Conservation (phyloP, 2,329 filamentous ascomycete species). For the Scytalidium lignicola region DNA sequence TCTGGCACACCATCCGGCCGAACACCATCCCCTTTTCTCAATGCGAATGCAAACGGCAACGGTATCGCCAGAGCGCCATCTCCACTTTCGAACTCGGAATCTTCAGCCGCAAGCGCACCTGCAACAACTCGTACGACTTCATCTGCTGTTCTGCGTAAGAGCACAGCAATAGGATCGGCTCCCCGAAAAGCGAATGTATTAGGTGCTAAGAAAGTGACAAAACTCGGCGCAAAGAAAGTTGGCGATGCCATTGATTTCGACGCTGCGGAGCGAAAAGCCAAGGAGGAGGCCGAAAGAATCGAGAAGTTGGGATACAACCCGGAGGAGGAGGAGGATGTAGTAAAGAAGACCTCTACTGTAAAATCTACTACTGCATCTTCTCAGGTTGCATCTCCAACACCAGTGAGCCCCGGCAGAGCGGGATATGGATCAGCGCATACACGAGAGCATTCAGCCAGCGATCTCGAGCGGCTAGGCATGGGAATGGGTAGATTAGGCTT, state of each 20-base stretch:
- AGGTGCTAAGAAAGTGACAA: constrained; percentile 74
- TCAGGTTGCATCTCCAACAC: constrained; percentile 66
- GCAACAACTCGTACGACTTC: constrained; percentile 68
- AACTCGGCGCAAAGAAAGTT: constrained; percentile 92
- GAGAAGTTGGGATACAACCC: constrained; percentile 94
- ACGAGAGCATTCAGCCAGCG: constrained; percentile 63
- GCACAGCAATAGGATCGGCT: constrained; percentile 49
- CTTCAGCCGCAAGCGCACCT: constrained; percentile 46
- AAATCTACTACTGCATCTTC: constrained; percentile 38
- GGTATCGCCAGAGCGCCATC: constrained; percentile 74
- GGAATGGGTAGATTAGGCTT: constrained; percentile 81
- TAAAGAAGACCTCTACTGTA: constrained; percentile 35
- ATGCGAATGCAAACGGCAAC: constrained; percentile 61
- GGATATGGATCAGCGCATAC: constrained; percentile 58
- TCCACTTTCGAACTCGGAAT: constrained; percentile 63
- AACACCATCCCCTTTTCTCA: constrained; percentile 82
- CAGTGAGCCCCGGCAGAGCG: constrained; percentile 60
- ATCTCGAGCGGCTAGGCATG: constrained; percentile 88
- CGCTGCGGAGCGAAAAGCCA: constrained; percentile 93
- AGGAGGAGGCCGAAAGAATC: constrained; percentile 94
- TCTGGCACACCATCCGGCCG: constrained; percentile 82
- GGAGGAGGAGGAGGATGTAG: constrained; percentile 63
- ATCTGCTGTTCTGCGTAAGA: constrained; percentile 79
- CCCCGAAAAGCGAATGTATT: constrained; percentile 82
- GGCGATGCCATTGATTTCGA: constrained; percentile 88